Evolutionary conservation across 2,329 filamentous ascomycete genomes (phyloP).

Genomic region (Rhinocladiella similis): DNA sequence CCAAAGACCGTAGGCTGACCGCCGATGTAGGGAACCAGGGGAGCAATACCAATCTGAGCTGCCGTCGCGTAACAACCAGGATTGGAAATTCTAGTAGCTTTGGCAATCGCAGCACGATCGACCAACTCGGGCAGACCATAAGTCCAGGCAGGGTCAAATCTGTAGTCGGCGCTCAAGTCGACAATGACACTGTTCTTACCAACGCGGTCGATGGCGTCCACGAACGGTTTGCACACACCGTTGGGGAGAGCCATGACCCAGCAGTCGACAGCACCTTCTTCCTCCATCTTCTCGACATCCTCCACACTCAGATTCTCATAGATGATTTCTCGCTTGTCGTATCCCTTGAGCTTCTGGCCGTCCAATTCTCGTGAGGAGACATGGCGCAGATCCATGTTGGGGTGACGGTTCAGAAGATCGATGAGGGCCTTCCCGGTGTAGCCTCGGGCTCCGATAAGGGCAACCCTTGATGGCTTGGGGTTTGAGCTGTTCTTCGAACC

Average conservation of each 20-base stretch:
- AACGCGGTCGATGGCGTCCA: conserved; percentile 79
- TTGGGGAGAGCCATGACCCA: conserved; percentile 99
- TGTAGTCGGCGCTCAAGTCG: conserved; percentile 94
- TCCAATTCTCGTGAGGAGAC: conserved; percentile 91
- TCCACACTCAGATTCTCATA: conserved; percentile 90
- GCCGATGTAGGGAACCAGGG: conserved; percentile 74
- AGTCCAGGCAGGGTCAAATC: conserved; percentile 82
- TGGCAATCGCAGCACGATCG: conserved; percentile 71
- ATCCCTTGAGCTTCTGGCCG: conserved; percentile 83
- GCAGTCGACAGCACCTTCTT: conserved; percentile 82
- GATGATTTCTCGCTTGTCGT: conserved; percentile 84
- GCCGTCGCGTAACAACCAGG: conserved; percentile 95
- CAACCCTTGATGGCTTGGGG: conserved; percentile 73
- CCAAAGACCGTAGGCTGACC: conserved; percentile 83
- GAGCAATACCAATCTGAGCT: conserved; percentile 84
- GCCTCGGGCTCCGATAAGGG: conserved; percentile 85
- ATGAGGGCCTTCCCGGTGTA: conserved; percentile 94
- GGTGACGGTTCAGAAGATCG: conserved; percentile 81
- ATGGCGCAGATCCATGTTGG: conserved; percentile 83
- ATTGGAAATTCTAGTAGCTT: conserved; percentile 81
- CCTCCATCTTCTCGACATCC: conserved; percentile 81
- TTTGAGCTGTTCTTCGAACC: conserved; percentile 87
- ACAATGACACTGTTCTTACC: conserved; percentile 75
- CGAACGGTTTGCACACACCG: conserved; percentile 88
- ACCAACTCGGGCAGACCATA: conserved; percentile 89